Conservation (phyloP, 805 yeast genomes). For the Kazachstania psychrophila region DNA sequence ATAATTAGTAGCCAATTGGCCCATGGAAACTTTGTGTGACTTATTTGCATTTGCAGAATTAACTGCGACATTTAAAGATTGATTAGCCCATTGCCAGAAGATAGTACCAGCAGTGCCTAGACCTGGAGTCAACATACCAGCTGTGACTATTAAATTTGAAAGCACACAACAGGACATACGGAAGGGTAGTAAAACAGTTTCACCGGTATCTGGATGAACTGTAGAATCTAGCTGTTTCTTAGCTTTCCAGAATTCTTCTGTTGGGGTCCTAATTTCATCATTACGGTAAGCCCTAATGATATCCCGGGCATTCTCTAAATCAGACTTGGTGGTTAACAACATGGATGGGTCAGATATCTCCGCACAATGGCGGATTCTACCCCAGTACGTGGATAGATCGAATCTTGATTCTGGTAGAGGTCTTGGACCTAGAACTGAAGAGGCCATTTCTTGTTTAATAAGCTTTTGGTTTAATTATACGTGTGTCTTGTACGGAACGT, state of each 20-base stretch:
- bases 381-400: constrained; percentile 79
- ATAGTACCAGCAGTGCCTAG: constrained; percentile 82
- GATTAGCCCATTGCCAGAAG: constrained; percentile 98
- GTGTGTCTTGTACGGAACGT: too few relatives aligned
- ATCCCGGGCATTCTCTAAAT: constrained; percentile 54
- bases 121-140: constrained; percentile 95
- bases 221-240: constrained; percentile 84
- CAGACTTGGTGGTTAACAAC: constrained; percentile 61
- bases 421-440: constrained; percentile 75
- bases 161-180: constrained; percentile 95
- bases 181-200: constrained; percentile 84
- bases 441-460: constrained; percentile 66
- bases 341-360: constrained; percentile 88
- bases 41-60: constrained; percentile 95
- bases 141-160: constrained; percentile 88
- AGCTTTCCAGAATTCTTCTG: constrained; percentile 81
- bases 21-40: constrained; percentile 77
- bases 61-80: constrained; percentile 91
- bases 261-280: constrained; percentile 55
- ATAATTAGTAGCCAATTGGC: constrained; percentile 71
- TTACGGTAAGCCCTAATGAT: constrained; percentile 63
- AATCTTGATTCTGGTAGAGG: constrained; percentile 71
- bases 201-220: constrained; percentile 94
- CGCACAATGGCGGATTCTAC: constrained; percentile 90
- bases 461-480: too few relatives aligned